phyloP scores from a whole-genome alignment of 352 stramenopile genomes.

The Pythium phragmiticola region DNA sequence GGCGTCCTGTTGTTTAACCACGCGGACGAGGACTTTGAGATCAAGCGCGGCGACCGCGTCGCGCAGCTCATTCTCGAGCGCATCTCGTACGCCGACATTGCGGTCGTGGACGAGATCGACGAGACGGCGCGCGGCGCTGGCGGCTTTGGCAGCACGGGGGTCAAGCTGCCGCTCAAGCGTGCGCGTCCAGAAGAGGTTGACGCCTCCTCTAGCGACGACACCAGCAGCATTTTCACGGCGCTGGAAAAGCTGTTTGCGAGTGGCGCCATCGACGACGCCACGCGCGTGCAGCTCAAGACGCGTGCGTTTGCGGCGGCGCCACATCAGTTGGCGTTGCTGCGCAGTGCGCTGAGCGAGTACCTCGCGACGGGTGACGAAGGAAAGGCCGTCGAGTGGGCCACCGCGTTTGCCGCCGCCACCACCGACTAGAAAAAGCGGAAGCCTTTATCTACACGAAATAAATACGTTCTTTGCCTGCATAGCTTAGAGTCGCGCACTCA shows the following conservation, averaged over 20 bases:
- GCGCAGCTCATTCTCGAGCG: conserved; percentile 98
- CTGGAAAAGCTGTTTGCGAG: conserved; percentile 51
- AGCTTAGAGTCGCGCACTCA: conserved; percentile 52
- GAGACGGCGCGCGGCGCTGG: conserved; percentile 93
- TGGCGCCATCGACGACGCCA: conserved; percentile 50
- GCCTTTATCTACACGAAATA: neutral
- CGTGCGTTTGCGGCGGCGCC: conserved; percentile 51
- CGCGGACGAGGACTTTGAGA: conserved; percentile 90
- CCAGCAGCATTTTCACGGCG: conserved; percentile 35
- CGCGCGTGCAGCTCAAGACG: conserved; percentile 51
- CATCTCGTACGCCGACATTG: conserved; percentile 89
- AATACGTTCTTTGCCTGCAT: conserved; percentile 21
- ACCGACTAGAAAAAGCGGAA: conserved; percentile 1
- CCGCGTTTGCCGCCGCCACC: conserved; percentile 50
- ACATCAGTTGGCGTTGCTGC: conserved; percentile 57
- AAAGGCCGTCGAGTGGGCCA: conserved; percentile 68
- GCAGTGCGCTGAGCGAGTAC: conserved; percentile 47
- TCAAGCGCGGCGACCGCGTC: conserved; percentile 95
- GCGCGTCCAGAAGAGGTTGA: conserved; percentile 18
- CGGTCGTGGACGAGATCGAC: conserved; percentile 94
- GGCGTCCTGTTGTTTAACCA: conserved; percentile 99
- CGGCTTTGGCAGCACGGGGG: conserved; percentile 96
- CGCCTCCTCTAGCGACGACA: conserved; percentile 2
- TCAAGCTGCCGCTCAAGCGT: conserved; percentile 63
- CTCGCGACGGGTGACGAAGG: conserved; percentile 34